Conservation (phyloP, 768 basidiomycete species). For the Leucosporidium scottii region DNA sequence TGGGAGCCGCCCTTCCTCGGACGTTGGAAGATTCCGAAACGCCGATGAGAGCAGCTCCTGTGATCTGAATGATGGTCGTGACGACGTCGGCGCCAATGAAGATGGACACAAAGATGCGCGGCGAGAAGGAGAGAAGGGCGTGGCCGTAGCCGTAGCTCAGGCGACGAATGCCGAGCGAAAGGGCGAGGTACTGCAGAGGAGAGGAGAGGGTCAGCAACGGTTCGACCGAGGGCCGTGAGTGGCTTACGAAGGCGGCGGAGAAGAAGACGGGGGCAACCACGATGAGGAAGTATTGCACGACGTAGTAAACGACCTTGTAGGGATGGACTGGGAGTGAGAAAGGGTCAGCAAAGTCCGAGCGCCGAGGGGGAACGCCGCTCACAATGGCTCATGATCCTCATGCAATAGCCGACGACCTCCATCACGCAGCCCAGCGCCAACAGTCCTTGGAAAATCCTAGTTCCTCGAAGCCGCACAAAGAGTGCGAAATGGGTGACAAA, state of each 20-base stretch:
- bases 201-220: too few species aligned
- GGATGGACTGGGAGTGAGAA: not conserved
- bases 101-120: conserved; percentile 38
- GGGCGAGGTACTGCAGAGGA: conserved; percentile 35
- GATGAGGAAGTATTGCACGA: not conserved
- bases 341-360: not conserved
- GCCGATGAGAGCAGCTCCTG: conserved; percentile 43
- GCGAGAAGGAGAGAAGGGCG: conserved; percentile 36
- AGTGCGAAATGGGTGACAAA: conserved; percentile 31
- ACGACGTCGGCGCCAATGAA: conserved; percentile 40
- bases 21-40: conserved; percentile 32
- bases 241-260: conserved; percentile 37
- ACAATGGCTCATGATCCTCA: conserved; percentile 38
- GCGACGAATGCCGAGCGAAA: conserved; percentile 35
- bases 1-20: not conserved
- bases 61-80: conserved; percentile 41
- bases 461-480: conserved; percentile 22
- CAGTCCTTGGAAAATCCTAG: conserved; percentile 39
- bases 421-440: conserved; percentile 39
- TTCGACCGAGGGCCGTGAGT: too few species aligned
- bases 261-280: conserved; percentile 40
- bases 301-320: not conserved
- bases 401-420: conserved; percentile 42
- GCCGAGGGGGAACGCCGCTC: not conserved
- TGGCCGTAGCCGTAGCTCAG: conserved; percentile 25